Conservation (phyloP, 129 eudicot genomes). For the Artemisia argyi region DNA sequence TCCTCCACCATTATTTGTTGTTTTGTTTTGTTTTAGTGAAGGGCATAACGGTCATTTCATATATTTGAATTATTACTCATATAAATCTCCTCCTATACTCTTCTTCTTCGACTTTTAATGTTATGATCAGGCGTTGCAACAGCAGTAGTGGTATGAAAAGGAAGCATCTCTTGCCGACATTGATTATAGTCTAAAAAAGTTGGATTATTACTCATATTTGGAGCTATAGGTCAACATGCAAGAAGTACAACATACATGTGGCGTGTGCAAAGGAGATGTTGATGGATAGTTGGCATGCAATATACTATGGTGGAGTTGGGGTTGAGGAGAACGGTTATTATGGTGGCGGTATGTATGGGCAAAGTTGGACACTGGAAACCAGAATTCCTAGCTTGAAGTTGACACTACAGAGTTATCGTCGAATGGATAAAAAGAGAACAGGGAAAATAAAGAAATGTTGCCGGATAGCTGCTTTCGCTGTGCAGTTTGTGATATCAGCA, state of each 20-base stretch:
- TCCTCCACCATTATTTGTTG: no score
- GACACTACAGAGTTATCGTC: slow-evolving; percentile 50
- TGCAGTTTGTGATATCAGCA: slow-evolving; percentile 83
- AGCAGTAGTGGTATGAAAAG: slow-evolving; percentile 85
- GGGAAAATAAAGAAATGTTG: slow-evolving; percentile 78
- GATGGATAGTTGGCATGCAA: slow-evolving; percentile 70
- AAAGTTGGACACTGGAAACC: slow-evolving; percentile 38
- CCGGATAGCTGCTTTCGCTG: slow-evolving; percentile 71
- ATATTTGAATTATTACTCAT: no score
- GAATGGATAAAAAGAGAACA: slow-evolving; percentile 35
- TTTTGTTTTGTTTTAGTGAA: no score
- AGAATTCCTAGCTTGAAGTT: slow-evolving; percentile 66
- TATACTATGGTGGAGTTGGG: slow-evolving; percentile 39
- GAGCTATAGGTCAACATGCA: slow-evolving; percentile 80
- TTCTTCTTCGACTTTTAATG: no score
- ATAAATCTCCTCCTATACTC: no score
- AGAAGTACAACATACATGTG: slow-evolving; percentile 80
- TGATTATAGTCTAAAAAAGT: slow-evolving; percentile 64
- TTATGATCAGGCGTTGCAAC: slow-evolving; percentile 80
- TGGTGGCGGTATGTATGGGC: neutral
- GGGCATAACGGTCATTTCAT: no score
- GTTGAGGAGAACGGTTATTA: slow-evolving; percentile 12
- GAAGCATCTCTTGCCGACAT: slow-evolving; percentile 80
- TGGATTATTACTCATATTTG: no score
- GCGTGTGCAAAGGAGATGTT: slow-evolving; percentile 92